Evolutionary conservation across 2,329 filamentous ascomycete species (phyloP).

Genomic region (Mariannaea elegans): DNA sequence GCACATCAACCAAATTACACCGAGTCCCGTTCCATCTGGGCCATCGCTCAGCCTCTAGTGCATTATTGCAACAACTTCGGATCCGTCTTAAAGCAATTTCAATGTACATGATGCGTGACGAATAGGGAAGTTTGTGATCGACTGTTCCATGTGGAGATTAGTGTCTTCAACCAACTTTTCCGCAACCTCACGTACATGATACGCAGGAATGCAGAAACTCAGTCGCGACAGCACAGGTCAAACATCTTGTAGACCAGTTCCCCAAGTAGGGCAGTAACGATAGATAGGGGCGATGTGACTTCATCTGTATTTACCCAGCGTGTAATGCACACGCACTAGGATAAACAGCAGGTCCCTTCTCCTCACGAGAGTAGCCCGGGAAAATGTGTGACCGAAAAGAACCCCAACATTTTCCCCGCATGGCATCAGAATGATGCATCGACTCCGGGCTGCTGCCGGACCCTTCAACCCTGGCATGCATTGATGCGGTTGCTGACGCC

Average conservation of each 20-base stretch:
- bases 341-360: slow-evolving; percentile 14
- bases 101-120: slow-evolving; percentile 16
- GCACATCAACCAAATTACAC: background rate
- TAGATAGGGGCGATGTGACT: slow-evolving; percentile 1
- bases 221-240: slow-evolving; percentile 1
- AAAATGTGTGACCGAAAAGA: slow-evolving; percentile 25
- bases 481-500: slow-evolving; percentile 14
- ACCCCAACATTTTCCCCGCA: slow-evolving; percentile 23
- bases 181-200: slow-evolving; percentile 12
- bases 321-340: slow-evolving; percentile 3
- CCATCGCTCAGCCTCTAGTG: slow-evolving; percentile 9
- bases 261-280: background rate
- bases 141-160: slow-evolving; percentile 13
- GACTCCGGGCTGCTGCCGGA: slow-evolving; percentile 11
- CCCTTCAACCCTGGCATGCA: slow-evolving; percentile 17
- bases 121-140: slow-evolving; percentile 11
- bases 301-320: background rate
- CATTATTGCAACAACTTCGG: slow-evolving; percentile 14
- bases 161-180: slow-evolving; percentile 17
- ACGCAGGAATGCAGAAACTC: slow-evolving; percentile 4
- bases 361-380: slow-evolving; percentile 31
- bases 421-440: slow-evolving; percentile 17
- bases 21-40: slow-evolving; percentile 16
- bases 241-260: background rate
- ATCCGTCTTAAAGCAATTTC: slow-evolving; percentile 28